Evolutionary conservation across 257 asterid species (phyloP), one percentile per base, ranked within the genome.

Genomic region (Scutellaria minor): DNA sequence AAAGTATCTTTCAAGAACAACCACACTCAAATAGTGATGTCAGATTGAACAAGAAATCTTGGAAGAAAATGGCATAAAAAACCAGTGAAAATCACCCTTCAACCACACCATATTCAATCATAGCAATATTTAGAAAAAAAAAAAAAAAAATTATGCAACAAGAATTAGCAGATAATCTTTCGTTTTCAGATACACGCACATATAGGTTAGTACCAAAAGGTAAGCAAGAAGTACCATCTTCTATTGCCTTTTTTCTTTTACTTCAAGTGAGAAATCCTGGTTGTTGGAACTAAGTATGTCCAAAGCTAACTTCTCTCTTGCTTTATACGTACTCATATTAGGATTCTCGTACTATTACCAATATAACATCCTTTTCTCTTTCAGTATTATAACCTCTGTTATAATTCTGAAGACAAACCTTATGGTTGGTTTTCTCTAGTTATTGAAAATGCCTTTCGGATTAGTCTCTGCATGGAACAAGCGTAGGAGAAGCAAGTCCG

Each of bases 381-480:
- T 56, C 42, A 1, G 14, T 31, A 24, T 24, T 24, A 24, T 24
- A 24, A 18, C 40, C 6, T 60, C 11, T 40, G 31, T 58, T 11
- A 63, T 46, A 35, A 18, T 7, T 31, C 5, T 3, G 2, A 18
- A 31, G 37, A 3, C 37, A 31, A 31, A 12, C 18, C 41, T 18
- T 64, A 64, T 20, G 45, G 27, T 11, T 44, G 45, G 27, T 11
- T 44, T 42, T 64, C 41, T 50, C 2, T 0, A 12, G 12, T 45
- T 45, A 13, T 45, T 39, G 6, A 48, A 76, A 82, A 91, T 94
- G 99, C 96, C 96, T 52, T 91, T 91, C 54, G 95, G 97, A 76
- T 77, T 94, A 68, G 99, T 91, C 62, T 86, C 95, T 54, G 99
- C 96, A 0, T 91, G 99, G 99, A 91, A 90, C 81, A 94, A 94